Percentiles rank a stretch among this genome's conserved stretches.
Evolutionary conservation across 1,139 yeast species (phyloP).

Genomic region (Suhomyces bribrorum): DNA sequence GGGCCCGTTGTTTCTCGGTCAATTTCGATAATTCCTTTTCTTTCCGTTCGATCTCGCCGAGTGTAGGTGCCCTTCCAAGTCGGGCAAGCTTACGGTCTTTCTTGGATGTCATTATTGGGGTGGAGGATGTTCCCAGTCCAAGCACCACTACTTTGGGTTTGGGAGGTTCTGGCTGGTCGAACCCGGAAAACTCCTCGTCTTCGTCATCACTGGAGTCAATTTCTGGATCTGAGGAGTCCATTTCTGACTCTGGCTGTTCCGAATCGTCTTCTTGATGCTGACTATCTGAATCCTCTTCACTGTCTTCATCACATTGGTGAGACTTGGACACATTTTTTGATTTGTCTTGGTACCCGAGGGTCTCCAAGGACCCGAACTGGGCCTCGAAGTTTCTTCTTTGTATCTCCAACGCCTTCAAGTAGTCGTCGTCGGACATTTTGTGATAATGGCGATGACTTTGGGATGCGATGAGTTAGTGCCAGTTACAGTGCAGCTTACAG

Average conservation of each 20-base stretch:
- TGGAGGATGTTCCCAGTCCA: slow-evolving; percentile 16
- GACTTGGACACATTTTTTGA: slow-evolving; percentile 25
- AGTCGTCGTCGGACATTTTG: slow-evolving; percentile 38
- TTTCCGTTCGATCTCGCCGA: slow-evolving; percentile 35
- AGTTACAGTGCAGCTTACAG: too few species aligned
- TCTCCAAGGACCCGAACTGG: slow-evolving; percentile 66
- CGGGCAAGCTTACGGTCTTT: slow-evolving; percentile 35
- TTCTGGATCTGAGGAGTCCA: slow-evolving; percentile 1
- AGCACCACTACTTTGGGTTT: slow-evolving; percentile 40
- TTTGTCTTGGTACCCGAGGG: slow-evolving; percentile 60
- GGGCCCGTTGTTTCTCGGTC: slow-evolving; percentile 30
- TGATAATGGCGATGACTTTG: neutral
- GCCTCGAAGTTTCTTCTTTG: slow-evolving; percentile 67
- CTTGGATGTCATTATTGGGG: slow-evolving; percentile 26
- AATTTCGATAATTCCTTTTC: slow-evolving; percentile 24
- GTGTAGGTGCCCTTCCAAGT: slow-evolving; percentile 45
- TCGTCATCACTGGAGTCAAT: neutral
- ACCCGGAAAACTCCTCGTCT: slow-evolving; percentile 2
- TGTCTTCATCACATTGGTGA: slow-evolving; percentile 18
- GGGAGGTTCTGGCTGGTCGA: slow-evolving; percentile 14
- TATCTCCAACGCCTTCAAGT: slow-evolving; percentile 49
- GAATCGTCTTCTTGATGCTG: slow-evolving; percentile 10
- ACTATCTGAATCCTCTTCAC: slow-evolving; percentile 19
- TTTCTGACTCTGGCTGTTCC: slow-evolving; percentile 5
- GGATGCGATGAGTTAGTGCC: neutral